Evolutionary conservation across 352 stramenopile species (phyloP).

Genomic region (Pythium aristosporum): DNA sequence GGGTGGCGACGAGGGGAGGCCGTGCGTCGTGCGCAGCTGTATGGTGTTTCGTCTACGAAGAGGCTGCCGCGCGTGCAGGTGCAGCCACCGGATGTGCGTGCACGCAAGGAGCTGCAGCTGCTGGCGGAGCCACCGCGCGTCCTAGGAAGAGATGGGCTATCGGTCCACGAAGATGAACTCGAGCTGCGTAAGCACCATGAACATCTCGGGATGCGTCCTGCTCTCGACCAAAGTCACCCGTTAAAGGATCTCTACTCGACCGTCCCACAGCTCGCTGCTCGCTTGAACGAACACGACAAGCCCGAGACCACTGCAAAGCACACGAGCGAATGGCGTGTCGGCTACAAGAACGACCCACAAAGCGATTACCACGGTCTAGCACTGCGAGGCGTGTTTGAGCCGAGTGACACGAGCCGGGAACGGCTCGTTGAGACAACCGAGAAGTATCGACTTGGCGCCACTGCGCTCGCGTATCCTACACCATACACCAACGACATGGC

Average conservation of each 20-base stretch:
- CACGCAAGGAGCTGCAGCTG: constrained; percentile 43
- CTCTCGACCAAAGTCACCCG: constrained; percentile 45
- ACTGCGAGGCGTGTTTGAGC: constrained; percentile 50
- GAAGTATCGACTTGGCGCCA: constrained; percentile 11
- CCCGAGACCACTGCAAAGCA: constrained; percentile 22
- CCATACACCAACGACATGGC: background rate
- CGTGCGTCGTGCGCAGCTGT: constrained; percentile 41
- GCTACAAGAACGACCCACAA: constrained; percentile 45
- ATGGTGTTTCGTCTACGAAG: constrained; percentile 34
- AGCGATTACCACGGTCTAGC: constrained; percentile 26
- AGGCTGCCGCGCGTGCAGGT: constrained; percentile 39
- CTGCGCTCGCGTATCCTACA: constrained; percentile 17
- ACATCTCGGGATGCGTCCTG: constrained; percentile 40
- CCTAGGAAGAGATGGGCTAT: constrained; percentile 14
- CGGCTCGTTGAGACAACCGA: constrained; percentile 17
- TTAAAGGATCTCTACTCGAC: constrained; percentile 53
- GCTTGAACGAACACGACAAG: constrained; percentile 11
- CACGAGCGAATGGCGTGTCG: constrained; percentile 39
- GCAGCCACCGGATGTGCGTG: constrained; percentile 36
- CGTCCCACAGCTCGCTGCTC: constrained; percentile 35
- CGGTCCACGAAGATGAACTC: constrained; percentile 43
- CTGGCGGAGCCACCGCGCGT: constrained; percentile 27
- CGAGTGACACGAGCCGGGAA: constrained; percentile 39
- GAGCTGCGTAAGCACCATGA: constrained; percentile 54
- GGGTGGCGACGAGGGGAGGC: constrained; percentile 22